Conservation (phyloP, 2,329 filamentous ascomycete species). For the Aureobasidium pullulans region DNA sequence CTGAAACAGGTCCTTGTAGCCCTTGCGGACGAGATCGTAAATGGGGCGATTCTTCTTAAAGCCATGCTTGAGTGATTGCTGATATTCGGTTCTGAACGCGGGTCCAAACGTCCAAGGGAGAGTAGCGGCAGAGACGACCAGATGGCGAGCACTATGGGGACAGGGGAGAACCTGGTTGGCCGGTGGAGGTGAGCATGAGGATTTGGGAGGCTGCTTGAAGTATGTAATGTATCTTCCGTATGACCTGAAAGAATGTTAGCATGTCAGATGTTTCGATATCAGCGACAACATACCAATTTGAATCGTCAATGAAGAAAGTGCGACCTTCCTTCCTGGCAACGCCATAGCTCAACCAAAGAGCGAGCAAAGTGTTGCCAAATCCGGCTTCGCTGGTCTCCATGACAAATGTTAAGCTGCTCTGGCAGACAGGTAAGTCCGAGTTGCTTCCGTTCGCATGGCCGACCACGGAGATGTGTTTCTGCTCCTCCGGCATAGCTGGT, state of each 20-base stretch:
- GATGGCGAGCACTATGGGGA: conserved; percentile 65
- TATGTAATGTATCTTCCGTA: conserved; percentile 69
- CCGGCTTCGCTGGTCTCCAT: conserved; percentile 69
- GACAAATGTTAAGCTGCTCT: conserved; percentile 67
- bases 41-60: conserved; percentile 46
- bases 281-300: conserved; percentile 48
- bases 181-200: conserved; percentile 64
- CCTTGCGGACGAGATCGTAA: conserved; percentile 59
- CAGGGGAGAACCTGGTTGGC: conserved; percentile 71
- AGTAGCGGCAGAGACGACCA: conserved; percentile 66
- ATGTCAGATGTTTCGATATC: neutral
- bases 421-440: conserved; percentile 43
- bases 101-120: conserved; percentile 57
- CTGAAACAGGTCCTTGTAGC: conserved; percentile 68
- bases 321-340: conserved; percentile 66
- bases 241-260: conserved; percentile 31
- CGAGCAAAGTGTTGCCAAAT: conserved; percentile 67
- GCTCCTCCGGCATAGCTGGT: conserved; percentile 32
- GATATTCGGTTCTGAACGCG: conserved; percentile 33
- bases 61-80: conserved; percentile 18
- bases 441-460: conserved; percentile 17
- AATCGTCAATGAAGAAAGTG: conserved; percentile 78
- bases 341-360: conserved; percentile 77
- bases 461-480: conserved; percentile 17
- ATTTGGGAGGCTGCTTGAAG: conserved; percentile 60